Percentiles rank a stretch among this genome's conserved stretches.
These are phyloP conservation scores for Cerioporus squamosus DNA, from an alignment of 1,284 basidiomycete species.

Conservation along the genomic window DNA sequence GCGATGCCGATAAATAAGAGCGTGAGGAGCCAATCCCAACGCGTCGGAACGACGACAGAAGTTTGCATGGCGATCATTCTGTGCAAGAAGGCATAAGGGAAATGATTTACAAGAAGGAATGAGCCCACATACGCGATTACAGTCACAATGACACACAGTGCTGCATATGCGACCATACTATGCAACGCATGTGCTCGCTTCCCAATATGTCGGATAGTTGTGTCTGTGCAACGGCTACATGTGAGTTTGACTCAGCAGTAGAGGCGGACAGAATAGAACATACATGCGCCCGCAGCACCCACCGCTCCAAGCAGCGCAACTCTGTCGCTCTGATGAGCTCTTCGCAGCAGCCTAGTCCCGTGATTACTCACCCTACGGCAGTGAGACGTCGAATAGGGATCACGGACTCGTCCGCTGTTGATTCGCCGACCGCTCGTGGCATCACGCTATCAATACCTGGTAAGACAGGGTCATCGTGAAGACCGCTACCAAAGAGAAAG, in stretches of 20 bases:
- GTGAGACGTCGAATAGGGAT: conserved; percentile 40
- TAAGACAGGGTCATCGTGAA: conserved; percentile 11
- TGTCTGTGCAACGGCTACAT: conserved; percentile 49
- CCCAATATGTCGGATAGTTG: conserved; percentile 72
- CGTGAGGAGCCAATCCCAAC: conserved; percentile 48
- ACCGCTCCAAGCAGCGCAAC: conserved; percentile 62
- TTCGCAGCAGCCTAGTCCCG: not conserved
- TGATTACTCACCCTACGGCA: conserved; percentile 39
- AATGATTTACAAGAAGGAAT: not conserved
- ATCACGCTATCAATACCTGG: not conserved
- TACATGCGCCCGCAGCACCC: conserved; percentile 65
- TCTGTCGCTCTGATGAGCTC: conserved; percentile 33
- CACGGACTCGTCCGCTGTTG: conserved; percentile 1
- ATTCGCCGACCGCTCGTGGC: not conserved
- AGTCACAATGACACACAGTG: conserved; percentile 62
- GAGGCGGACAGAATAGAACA: too few species aligned
- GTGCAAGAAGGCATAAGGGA: not conserved
- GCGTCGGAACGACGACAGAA: conserved; percentile 51
- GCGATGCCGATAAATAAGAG: conserved; percentile 56
- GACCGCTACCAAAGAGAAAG: conserved; percentile 35
- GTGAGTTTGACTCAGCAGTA: too few species aligned
- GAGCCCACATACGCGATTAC: conserved; percentile 48
- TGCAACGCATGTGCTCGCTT: conserved; percentile 77
- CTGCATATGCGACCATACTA: conserved; percentile 70
- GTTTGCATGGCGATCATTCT: conserved; percentile 50